phyloP scores from a whole-genome alignment of 805 yeast genomes.

The Kuraishia cidri region DNA sequence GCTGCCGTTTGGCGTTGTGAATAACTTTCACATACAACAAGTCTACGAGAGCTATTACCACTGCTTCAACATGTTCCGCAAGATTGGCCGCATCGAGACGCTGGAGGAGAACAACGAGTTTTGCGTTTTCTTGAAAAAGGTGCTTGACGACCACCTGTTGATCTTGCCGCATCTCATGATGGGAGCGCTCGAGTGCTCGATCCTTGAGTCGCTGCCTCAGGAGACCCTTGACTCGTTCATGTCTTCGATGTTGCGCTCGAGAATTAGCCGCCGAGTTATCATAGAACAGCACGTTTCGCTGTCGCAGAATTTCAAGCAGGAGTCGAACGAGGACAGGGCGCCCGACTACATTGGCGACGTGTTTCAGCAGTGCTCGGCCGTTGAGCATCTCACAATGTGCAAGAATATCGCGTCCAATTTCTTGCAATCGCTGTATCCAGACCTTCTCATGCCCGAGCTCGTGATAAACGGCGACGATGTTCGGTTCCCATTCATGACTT shows the following conservation, averaged over 20 bases:
- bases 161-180: constrained; percentile 84
- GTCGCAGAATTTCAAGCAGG: constrained; percentile 47
- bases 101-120: constrained; percentile 71
- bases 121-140: constrained; percentile 50
- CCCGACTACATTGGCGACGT: constrained; percentile 67
- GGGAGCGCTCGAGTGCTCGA: constrained; percentile 83
- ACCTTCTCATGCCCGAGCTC: constrained; percentile 60
- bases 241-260: constrained; percentile 70
- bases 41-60: constrained; percentile 86
- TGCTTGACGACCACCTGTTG: constrained; percentile 71
- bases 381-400: constrained; percentile 52
- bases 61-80: constrained; percentile 80
- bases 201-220: constrained; percentile 48
- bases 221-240: constrained; percentile 62
- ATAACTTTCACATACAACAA: constrained; percentile 77
- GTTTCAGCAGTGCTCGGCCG: constrained; percentile 69
- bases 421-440: constrained; percentile 44
- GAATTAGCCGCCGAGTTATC: constrained; percentile 84
- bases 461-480: constrained; percentile 70
- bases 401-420: constrained; percentile 40
- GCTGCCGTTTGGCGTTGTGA: constrained; percentile 75
- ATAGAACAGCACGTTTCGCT: constrained; percentile 87
- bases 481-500: constrained; percentile 73
- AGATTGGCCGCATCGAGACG: constrained; percentile 55
- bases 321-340: constrained; percentile 36